These are phyloP conservation scores for Cytospora piceicola DNA, from an alignment of 2,329 filamentous ascomycete species.

Conservation along the genomic window DNA sequence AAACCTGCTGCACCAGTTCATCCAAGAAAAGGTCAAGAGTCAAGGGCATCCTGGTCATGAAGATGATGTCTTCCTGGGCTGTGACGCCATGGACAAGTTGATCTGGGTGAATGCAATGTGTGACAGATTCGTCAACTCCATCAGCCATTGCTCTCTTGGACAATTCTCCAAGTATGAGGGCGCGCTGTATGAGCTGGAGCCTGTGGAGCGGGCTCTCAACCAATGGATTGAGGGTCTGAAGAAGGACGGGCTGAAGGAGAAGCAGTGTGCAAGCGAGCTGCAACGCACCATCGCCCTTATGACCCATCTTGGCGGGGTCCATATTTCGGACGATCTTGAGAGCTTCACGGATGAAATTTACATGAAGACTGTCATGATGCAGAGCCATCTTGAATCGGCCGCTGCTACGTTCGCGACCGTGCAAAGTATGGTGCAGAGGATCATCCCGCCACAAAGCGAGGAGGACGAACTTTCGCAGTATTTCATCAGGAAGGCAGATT, in stretches of 20 bases:
- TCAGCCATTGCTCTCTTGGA: constrained; percentile 76
- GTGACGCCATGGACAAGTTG: constrained; percentile 83
- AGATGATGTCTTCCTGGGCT: constrained; percentile 78
- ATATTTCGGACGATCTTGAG: constrained; percentile 71
- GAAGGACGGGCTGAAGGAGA: constrained; percentile 82
- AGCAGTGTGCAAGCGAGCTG: constrained; percentile 79
- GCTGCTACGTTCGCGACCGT: constrained; percentile 68
- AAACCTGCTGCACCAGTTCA: constrained; percentile 73
- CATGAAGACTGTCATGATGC: constrained; percentile 76
- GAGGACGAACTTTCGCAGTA: constrained; percentile 67
- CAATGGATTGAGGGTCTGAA: constrained; percentile 84
- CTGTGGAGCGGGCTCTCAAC: constrained; percentile 87
- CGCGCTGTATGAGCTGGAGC: constrained; percentile 84
- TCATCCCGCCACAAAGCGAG: constrained; percentile 59
- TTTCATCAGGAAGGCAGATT: constrained; percentile 72
- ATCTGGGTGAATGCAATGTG: constrained; percentile 84
- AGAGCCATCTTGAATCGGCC: constrained; percentile 80
- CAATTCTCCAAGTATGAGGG: constrained; percentile 80
- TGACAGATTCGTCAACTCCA: constrained; percentile 79
- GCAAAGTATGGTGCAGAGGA: constrained; percentile 68
- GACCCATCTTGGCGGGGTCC: constrained; percentile 81
- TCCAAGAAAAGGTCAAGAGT: constrained; percentile 76
- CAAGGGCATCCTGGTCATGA: constrained; percentile 69
- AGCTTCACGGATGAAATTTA: constrained; percentile 79
- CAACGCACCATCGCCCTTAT: constrained; percentile 84